Evolutionary conservation across 2,329 filamentous ascomycete species (phyloP).

Genomic region (Sphaceloma murrayae): DNA sequence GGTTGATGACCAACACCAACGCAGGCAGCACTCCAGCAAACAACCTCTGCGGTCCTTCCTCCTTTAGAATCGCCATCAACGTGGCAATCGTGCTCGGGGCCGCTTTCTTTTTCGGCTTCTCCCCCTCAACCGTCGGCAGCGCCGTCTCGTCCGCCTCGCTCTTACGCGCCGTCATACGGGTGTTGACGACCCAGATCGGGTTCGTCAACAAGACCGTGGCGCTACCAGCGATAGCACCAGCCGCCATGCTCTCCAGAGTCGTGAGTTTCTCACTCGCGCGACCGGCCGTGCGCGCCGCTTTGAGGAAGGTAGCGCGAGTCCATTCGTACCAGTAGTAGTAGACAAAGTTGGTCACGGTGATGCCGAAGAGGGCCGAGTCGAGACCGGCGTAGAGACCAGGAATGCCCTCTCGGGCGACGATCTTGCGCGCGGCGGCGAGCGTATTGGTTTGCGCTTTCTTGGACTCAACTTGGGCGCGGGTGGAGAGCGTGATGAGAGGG

Average conservation of each 20-base stretch:
- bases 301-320: slow-evolving; percentile 59
- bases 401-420: slow-evolving; percentile 85
- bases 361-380: slow-evolving; percentile 90
- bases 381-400: slow-evolving; percentile 84
- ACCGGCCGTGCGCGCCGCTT: slow-evolving; percentile 21
- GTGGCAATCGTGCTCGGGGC: slow-evolving; percentile 69
- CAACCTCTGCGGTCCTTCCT: slow-evolving; percentile 75
- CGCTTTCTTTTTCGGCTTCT: slow-evolving; percentile 41
- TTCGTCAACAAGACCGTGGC: slow-evolving; percentile 95
- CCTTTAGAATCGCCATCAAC: slow-evolving; percentile 64
- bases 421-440: slow-evolving; percentile 70
- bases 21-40: slow-evolving; percentile 91
- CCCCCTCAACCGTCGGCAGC: slow-evolving; percentile 30
- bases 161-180: slow-evolving; percentile 87
- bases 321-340: slow-evolving; percentile 99
- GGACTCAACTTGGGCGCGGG: slow-evolving; percentile 93
- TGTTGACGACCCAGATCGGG: slow-evolving; percentile 99
- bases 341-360: slow-evolving; percentile 97
- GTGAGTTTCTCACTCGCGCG: slow-evolving; percentile 50
- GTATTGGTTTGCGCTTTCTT: slow-evolving; percentile 82
- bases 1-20: slow-evolving; percentile 90
- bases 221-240: slow-evolving; percentile 83
- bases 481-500: slow-evolving; percentile 93
- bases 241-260: slow-evolving; percentile 87
- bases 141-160: slow-evolving; percentile 40